These are phyloP conservation scores for Selenicereus undatus DNA, from an alignment of 148 eudicot genomes.

Conservation along the genomic window DNA sequence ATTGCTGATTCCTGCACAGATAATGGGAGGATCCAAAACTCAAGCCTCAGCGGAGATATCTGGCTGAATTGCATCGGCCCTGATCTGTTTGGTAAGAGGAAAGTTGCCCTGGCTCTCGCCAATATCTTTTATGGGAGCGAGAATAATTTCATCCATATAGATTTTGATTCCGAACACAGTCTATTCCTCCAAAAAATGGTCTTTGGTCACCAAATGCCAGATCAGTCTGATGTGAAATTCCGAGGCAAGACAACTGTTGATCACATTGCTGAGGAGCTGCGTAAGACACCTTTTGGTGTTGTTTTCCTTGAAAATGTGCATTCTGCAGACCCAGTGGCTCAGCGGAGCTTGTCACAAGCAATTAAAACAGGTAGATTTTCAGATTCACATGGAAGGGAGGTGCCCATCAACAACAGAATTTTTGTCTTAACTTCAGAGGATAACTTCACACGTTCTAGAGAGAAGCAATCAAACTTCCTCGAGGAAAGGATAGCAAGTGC, in stretches of 20 bases:
- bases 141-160: slow-evolving; percentile 40
- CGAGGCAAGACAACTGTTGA: slow-evolving; percentile 60
- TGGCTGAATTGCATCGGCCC: slow-evolving; percentile 70
- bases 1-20: slow-evolving; percentile 34
- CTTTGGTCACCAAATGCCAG: slow-evolving; percentile 18
- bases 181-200: slow-evolving; percentile 10
- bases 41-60: slow-evolving; percentile 49
- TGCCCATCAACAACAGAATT: slow-evolving; percentile 39
- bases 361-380: slow-evolving; percentile 55
- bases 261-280: slow-evolving; percentile 54
- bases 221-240: slow-evolving; percentile 28
- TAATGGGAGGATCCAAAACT: slow-evolving; percentile 28
- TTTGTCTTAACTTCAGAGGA: slow-evolving; percentile 45
- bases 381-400: slow-evolving; percentile 67
- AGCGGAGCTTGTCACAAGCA: slow-evolving; percentile 55
- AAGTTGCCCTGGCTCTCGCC: slow-evolving; percentile 51
- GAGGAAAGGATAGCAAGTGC: slow-evolving; percentile 52
- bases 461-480: slow-evolving; percentile 22
- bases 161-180: slow-evolving; percentile 35
- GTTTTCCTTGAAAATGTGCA: slow-evolving; percentile 66
- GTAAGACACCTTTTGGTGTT: slow-evolving; percentile 50
- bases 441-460: slow-evolving; percentile 16
- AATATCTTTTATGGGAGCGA: slow-evolving; percentile 53
- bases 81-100: slow-evolving; percentile 57
- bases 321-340: slow-evolving; percentile 52